Evolutionary conservation across 2,329 filamentous ascomycete genomes (phyloP).

Genomic region (Exophiala mesophila): DNA sequence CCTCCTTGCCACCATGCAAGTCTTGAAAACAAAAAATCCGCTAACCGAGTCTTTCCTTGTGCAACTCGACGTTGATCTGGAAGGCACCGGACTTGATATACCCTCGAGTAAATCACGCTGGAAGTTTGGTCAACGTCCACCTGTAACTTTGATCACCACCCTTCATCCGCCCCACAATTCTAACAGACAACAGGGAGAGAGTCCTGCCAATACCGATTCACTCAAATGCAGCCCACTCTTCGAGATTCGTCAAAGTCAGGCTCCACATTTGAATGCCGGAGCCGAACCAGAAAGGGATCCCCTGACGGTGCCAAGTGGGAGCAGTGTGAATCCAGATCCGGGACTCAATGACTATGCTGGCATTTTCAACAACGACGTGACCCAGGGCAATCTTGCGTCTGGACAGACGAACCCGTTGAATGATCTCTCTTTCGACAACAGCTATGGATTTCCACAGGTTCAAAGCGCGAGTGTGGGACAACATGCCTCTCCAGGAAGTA

Average conservation of each 20-base stretch:
- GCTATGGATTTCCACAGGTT: conserved; percentile 5
- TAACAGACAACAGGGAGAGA: conserved; percentile 16
- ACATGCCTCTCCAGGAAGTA: conserved; percentile 15
- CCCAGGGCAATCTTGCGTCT: conserved; percentile 2
- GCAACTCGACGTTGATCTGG: conserved; percentile 86
- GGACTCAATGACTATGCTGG: neutral
- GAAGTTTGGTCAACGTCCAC: conserved; percentile 21
- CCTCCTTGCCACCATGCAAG: conserved; percentile 82
- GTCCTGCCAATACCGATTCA: conserved; percentile 23
- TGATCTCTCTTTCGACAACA: conserved; percentile 13
- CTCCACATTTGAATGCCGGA: neutral
- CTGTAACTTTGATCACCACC: conserved; percentile 6
- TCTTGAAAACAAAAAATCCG: conserved; percentile 79
- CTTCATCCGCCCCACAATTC: neutral
- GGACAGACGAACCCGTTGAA: neutral
- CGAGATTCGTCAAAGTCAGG: conserved; percentile 23
- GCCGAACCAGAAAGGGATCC: neutral
- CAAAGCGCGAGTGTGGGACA: conserved; percentile 14
- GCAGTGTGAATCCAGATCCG: no score
- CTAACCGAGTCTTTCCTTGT: conserved; percentile 92
- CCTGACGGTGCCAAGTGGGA: no score
- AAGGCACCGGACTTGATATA: conserved; percentile 45
- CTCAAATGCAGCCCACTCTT: conserved; percentile 24
- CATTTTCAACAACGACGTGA: conserved; percentile 12
- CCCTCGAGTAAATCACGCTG: conserved; percentile 18